Evolutionary conservation across 192 early-diverging fungal genomes (phyloP), one percentile per base, ranked within the genome.

Genomic region (Nowakowskiella sp.): DNA sequence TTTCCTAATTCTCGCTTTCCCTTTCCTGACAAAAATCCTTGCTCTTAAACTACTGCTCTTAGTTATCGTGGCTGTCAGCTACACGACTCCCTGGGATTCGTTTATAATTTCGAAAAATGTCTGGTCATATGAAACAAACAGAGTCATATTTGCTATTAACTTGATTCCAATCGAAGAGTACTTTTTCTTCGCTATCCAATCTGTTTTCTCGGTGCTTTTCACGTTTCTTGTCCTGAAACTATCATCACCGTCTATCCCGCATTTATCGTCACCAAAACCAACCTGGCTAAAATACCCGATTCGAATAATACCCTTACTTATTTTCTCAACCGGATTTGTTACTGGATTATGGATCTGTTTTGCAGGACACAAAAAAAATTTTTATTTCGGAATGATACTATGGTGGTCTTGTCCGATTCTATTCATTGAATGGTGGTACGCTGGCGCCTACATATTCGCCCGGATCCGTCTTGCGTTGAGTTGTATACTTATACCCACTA

Each of bases 151-250:
- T 22, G 73, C 79, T 1, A 70, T 80, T 60, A 76, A 76, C 4
- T 80, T 73, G 62, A 72, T 76, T 6, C 77, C 77, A 25, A 26
- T 80, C 49, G 77, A 80, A 53, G 77, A 80, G 50, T 80, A 80
- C 47, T 53, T 66, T 33, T 80, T 80, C 51, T 80, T 80, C 49
- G 44, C 73, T 31, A 73, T 80, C 31, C 73, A 76, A 67, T 71
- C 77, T 0, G 42, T 66, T 2, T 73, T 76, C 36, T 70, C 68
- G 0, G 47, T 65, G 9, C 23, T 54, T 1, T 67, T 71, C 25
- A 48, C 66, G 9, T 51, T 44, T 42, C 33, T 70, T 0, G 55
- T 68, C 0, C 64, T 70, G 63, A 48, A 66, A 19, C 68, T 61
- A 57, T 27, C 49, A 13, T 44, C 62, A n/a, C 65, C 58, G 7